phyloP scores from a whole-genome alignment of 345 rosid species.

The Gossypium australe region DNA sequence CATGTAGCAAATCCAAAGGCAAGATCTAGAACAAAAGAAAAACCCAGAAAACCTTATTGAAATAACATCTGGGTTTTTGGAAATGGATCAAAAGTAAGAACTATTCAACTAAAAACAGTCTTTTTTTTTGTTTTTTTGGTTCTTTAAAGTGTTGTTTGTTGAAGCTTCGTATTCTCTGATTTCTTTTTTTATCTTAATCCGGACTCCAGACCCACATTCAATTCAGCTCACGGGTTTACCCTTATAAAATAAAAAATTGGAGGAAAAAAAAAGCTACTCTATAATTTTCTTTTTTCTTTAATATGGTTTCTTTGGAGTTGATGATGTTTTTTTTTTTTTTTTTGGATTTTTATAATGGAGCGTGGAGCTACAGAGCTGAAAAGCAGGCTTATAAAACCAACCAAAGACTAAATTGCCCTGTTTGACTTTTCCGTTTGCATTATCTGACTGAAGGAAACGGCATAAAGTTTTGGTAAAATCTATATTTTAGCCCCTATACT shows the following conservation, averaged over 20 bases:
- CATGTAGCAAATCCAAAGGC: slow-evolving; percentile 5
- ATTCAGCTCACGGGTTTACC: slow-evolving; percentile 16
- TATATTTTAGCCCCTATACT: too few relatives aligned
- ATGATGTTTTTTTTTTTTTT: not conserved
- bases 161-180: not conserved
- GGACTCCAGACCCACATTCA: slow-evolving; percentile 19
- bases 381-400: not conserved
- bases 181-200: slow-evolving; percentile 7
- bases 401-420: slow-evolving; percentile 1
- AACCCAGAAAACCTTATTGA: slow-evolving; percentile 6
- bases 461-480: too few relatives aligned
- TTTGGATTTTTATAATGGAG: not conserved
- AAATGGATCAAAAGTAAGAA: slow-evolving; percentile 7
- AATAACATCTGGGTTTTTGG: not conserved
- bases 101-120: not conserved
- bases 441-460: not conserved
- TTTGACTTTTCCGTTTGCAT: slow-evolving; percentile 5
- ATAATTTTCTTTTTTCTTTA: not conserved
- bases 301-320: not conserved
- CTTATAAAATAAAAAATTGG: not conserved
- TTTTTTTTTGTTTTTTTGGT: not conserved
- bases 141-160: not conserved
- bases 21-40: slow-evolving; percentile 9
- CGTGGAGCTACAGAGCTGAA: not conserved
- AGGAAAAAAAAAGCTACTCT: not conserved